Base-by-base conservation (phyloP, 2,329 filamentous ascomycete species). In the Venturia nashicola region DNA sequence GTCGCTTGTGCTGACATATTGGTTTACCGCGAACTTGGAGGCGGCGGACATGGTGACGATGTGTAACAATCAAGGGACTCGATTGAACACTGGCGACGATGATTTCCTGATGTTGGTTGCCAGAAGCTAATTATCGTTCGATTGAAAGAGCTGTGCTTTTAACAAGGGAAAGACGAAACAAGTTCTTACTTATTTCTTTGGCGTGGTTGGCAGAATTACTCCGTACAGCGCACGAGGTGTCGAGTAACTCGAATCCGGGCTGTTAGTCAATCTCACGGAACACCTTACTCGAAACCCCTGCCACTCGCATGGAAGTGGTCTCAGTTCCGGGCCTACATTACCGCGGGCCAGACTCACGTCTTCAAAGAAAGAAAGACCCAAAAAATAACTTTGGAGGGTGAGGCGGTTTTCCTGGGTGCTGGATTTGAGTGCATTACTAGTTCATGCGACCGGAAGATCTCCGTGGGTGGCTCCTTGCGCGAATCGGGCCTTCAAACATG, bases 1-100 rank as follows among this genome's bases (percentile, higher is more conserved):
- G 40, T 51, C 51, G 59, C 61, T 64, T n/a, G 66, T 67, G 36
- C 34, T 64, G 27, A 54, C 44, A 62, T 67, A 67, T 65, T 67
- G 66, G 5, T 43, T 60, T 18, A 46, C 55, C 6, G 65, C 66
- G 46, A 64, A 59, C 16, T 61, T 65, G 32, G 66, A 67, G 18
- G 66, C 65, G 18, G 65, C 65, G 18, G 65, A 46, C 43, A 65
- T n/a, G 46, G 62, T 64, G 27, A 27, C 12, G 2, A 14, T 51
- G 11, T 16, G 2, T 12, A 1, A 42, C 4, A 42, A 42, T 14
- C 5, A 16, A 16, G 40, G 40, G 14, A 16, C 9, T 16, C 14
- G 40, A 42, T 42, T 42, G 40, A 42, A 42, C 40, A 2, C 14
- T 16, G 40, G 16, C 40, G 5, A 16, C 40, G 40, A 42, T 42